Evolutionary conservation across 805 yeast genomes (phyloP), one percentile per base, ranked within the genome.

Genomic region (Barnettozyma botsteinii): DNA sequence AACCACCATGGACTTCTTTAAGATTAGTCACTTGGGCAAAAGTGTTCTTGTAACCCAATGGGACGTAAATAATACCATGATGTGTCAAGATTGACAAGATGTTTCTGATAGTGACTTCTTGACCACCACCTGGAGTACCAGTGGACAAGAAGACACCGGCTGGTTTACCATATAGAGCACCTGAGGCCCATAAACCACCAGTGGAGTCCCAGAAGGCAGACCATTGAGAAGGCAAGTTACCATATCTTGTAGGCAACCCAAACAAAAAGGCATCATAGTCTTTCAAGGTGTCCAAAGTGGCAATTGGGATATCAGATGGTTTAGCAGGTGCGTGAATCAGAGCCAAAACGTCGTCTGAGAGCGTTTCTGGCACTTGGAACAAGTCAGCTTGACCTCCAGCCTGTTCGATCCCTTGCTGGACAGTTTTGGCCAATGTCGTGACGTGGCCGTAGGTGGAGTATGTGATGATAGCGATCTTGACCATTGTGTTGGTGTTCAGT

Each of bases 381-480:
- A 87, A 69, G 52, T 77, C 80, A 26, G 85, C 95, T 17, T 58
- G 43, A 42, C 81, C 80, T 46, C 91, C 94, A 13, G 83, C 77
- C 4, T 15, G 9, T 58, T 75, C 80, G 32, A 84, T 72, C 51
- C 95, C 95, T 40, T 64, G 64, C 64, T 81, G 73, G 56, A 77
- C 77, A 32, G 83, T 67, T 59, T 79, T 75, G 27, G 95, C 94
- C 53, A 85, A 55, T 31, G 68, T 64, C 49, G 79, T 77, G 50
- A 82, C 66, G 65, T 87, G 96, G 46, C 88, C 88, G 68, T 84
- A 86, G 51, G 81, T 61, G 28, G 95, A 81, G 73, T 87, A 87
- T 60, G 80, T 77, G 61, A 87, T 71, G 50, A 87, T 80, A n/a
- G 45, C 44, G 17, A 43, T 27, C 15, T 38, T 37, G 30, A 31